Evolutionary conservation across 768 basidiomycete species (phyloP), one percentile per base, ranked within the genome.

Genomic region (Lactifluus hygrophoroides): DNA sequence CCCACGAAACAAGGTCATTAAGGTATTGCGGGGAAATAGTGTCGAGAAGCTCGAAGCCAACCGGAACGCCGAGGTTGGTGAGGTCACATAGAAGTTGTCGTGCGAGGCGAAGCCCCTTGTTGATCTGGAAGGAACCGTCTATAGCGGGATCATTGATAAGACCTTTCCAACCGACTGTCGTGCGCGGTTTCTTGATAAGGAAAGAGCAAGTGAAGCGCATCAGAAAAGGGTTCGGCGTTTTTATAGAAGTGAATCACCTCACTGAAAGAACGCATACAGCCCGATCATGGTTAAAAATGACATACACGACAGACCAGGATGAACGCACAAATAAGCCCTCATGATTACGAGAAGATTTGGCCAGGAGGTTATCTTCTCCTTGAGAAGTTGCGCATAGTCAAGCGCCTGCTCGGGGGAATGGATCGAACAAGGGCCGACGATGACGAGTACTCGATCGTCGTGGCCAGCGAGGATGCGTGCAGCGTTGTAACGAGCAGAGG

Each of bases 131-230:
- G 54, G 90, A 87, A 54, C 90, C 91, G 68, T 97, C 90, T 69
- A 98, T 89, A 68, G 94, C 88, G 2, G 94, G 94, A 73, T 97
- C 95, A 70, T 92, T 92, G 69, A 88, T 89, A 66, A 90, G 78
- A 38, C 95, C 96, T 75, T 99, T 97, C 90, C 90, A 97, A 65
- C 94, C 94, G 48, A 97, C 94, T 2, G 94, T 98, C 28, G 95
- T 98, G 57, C 95, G 81, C 0, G 94, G 96, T 84, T 97, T 95
- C 83, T 95, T 70, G 17, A 44, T 69, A 13, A 47, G 35, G 17
- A 43, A 40, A 57, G n/a, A 16, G 28, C 37, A 16, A 25, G 25
- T 45, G 23, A 14, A 5, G 35, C 16, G 27, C 2, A 34, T 55
- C 25, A 59, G 17, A 51, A 27, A 49, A 17, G 21, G 23, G 5